These are phyloP conservation scores for Cokeromyces recurvatus DNA, from an alignment of 371 early-diverging fungal species.

Conservation along the genomic window DNA sequence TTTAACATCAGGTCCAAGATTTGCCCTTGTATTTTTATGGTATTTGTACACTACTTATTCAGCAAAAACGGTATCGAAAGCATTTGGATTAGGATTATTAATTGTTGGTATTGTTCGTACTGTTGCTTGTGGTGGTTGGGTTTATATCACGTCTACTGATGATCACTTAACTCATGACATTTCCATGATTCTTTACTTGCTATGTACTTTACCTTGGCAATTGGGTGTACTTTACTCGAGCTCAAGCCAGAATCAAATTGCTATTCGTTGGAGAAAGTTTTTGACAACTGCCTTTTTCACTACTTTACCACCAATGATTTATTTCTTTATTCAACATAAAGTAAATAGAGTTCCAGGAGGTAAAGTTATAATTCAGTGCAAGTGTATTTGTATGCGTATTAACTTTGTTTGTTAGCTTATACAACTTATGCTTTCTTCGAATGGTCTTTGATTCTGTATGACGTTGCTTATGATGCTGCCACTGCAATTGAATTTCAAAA, in stretches of 20 bases:
- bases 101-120: conserved; percentile 66
- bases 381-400: not conserved
- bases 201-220: conserved; percentile 76
- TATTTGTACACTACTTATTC: conserved; percentile 50
- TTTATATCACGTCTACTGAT: conserved; percentile 77
- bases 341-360: conserved; percentile 68
- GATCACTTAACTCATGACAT: conserved; percentile 79
- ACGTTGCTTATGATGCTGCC: conserved; percentile 76
- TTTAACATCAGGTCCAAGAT: conserved; percentile 64
- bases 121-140: conserved; percentile 76
- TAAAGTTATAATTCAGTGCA: conserved; percentile 7
- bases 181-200: conserved; percentile 71
- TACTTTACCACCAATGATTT: conserved; percentile 68
- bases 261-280: conserved; percentile 37
- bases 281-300: conserved; percentile 59
- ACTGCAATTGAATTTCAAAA: conserved; percentile 64
- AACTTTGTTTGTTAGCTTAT: conserved; percentile 47
- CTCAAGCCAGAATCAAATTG: conserved; percentile 19
- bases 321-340: conserved; percentile 77
- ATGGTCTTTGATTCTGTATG: conserved; percentile 77
- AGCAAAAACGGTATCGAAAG: conserved; percentile 38
- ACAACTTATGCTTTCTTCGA: conserved; percentile 81
- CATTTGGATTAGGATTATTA: conserved; percentile 57
- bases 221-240: conserved; percentile 52
- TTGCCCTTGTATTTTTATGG: conserved; percentile 66